These are phyloP conservation scores for Sarcodon aspratus DNA, from an alignment of 768 basidiomycete species.

Conservation along the genomic window DNA sequence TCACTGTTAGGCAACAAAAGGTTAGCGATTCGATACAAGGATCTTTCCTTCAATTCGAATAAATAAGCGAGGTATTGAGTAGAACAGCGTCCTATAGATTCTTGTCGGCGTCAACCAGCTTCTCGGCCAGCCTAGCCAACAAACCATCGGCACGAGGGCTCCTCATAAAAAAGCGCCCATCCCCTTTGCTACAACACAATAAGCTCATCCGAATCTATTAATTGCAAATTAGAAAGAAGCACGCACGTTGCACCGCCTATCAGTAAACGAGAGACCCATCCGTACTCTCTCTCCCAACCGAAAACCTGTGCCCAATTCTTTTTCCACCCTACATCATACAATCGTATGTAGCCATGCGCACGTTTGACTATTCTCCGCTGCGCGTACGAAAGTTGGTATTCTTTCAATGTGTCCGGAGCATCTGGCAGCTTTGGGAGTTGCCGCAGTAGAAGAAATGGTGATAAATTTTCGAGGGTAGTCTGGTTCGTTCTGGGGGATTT, in stretches of 20 bases:
- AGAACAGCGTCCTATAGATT: slow-evolving; percentile 23
- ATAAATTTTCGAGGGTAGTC: slow-evolving; percentile 71
- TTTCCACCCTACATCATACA: slow-evolving; percentile 69
- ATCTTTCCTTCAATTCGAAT: no score
- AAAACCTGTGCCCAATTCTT: slow-evolving; percentile 62
- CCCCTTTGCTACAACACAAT: slow-evolving; percentile 31
- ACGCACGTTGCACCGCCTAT: slow-evolving; percentile 60
- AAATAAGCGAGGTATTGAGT: no score
- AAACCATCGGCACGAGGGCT: slow-evolving; percentile 59
- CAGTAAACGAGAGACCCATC: slow-evolving; percentile 41
- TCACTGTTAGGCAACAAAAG: no score
- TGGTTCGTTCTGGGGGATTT: slow-evolving; percentile 55
- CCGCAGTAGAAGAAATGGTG: slow-evolving; percentile 64
- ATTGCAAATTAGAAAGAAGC: neutral
- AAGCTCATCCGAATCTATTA: neutral
- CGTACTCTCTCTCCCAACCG: slow-evolving; percentile 40
- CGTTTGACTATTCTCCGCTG: slow-evolving; percentile 58
- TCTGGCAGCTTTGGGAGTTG: slow-evolving; percentile 54
- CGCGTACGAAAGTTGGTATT: slow-evolving; percentile 53
- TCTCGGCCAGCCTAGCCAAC: slow-evolving; percentile 51
- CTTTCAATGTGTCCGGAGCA: slow-evolving; percentile 58
- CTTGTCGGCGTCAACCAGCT: slow-evolving; percentile 47
- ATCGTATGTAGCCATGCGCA: slow-evolving; percentile 45
- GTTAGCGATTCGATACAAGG: no score
- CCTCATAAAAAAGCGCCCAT: slow-evolving; percentile 57